Evolutionary conservation across 2,329 filamentous ascomycete species (phyloP).

Genomic region (Paecilomyces sp.): DNA sequence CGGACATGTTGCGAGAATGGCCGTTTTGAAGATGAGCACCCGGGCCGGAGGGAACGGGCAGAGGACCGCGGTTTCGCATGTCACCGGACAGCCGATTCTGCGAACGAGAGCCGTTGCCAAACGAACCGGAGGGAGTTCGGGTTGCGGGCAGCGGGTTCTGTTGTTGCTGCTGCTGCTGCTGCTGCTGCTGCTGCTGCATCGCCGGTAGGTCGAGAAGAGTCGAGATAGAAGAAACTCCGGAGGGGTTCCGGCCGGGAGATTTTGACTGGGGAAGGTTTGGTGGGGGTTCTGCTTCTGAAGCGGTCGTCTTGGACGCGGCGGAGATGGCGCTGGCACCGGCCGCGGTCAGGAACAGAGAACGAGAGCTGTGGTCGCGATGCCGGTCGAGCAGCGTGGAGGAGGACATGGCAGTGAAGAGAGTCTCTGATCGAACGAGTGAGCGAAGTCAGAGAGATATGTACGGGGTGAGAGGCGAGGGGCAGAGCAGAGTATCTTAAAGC

Average conservation of each 20-base stretch:
- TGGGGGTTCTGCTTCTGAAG: conserved; percentile 1
- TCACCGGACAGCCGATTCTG: conserved; percentile 25
- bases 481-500: not conserved
- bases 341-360: not conserved
- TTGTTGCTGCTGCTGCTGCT: too few species aligned
- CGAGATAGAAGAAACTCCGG: not conserved
- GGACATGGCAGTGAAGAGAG: not conserved
- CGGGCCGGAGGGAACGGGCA: conserved; percentile 27
- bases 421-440: not conserved
- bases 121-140: conserved; percentile 10
- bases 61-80: conserved; percentile 35
- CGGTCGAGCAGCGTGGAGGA: not conserved
- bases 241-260: not conserved
- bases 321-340: not conserved
- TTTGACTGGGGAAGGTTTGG: conserved; percentile 1
- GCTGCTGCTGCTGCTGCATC: conserved; percentile 13
- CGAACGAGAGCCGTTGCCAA: conserved; percentile 15
- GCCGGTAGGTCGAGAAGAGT: conserved; percentile 6
- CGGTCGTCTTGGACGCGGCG: not conserved
- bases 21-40: conserved; percentile 30
- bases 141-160: conserved; percentile 9
- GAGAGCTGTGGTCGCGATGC: not conserved
- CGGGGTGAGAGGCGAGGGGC: not conserved
- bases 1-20: conserved; percentile 34
- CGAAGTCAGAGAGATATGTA: not conserved